Percentiles rank a stretch among this genome's conserved stretches.
phyloP scores from a whole-genome alignment of 441 rosid species.

The Euphorbia schlechtendalii region DNA sequence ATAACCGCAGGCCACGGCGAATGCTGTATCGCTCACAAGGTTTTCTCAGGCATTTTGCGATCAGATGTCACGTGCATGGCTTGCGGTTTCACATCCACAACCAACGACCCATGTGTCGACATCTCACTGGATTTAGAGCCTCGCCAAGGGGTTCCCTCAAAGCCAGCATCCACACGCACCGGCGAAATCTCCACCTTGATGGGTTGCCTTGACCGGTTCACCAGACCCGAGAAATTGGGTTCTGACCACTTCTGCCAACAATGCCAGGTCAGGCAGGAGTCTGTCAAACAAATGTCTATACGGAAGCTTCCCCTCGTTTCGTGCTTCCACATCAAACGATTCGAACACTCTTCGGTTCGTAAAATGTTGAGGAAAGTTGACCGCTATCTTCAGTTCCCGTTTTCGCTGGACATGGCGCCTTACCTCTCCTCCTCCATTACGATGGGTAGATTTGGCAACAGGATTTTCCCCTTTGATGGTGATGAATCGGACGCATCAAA shows the following conservation, averaged over 20 bases:
- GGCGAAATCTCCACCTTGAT: constrained; percentile 41
- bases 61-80: constrained; percentile 79
- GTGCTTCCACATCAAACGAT: constrained; percentile 72
- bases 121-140: constrained; percentile 65
- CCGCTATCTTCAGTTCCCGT: constrained; percentile 63
- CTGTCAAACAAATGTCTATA: constrained; percentile 74
- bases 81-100: constrained; percentile 77
- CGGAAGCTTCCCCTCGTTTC: constrained; percentile 68
- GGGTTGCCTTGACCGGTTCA: constrained; percentile 68
- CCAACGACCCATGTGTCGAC: constrained; percentile 69
- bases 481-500: constrained; percentile 48
- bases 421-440: constrained; percentile 67
- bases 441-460: constrained; percentile 60
- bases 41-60: constrained; percentile 65
- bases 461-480: constrained; percentile 57
- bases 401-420: constrained; percentile 64
- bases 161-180: constrained; percentile 28
- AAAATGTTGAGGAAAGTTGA: constrained; percentile 71
- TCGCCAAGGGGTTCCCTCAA: constrained; percentile 33
- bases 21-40: constrained; percentile 67
- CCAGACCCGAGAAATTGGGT: constrained; percentile 66
- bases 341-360: constrained; percentile 56
- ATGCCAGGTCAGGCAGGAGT: constrained; percentile 68
- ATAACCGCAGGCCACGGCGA: constrained; percentile 52
- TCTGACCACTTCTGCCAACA: constrained; percentile 79